Base-by-base conservation (phyloP, 257 asterid genomes). In the Solanum etuberosum region DNA sequence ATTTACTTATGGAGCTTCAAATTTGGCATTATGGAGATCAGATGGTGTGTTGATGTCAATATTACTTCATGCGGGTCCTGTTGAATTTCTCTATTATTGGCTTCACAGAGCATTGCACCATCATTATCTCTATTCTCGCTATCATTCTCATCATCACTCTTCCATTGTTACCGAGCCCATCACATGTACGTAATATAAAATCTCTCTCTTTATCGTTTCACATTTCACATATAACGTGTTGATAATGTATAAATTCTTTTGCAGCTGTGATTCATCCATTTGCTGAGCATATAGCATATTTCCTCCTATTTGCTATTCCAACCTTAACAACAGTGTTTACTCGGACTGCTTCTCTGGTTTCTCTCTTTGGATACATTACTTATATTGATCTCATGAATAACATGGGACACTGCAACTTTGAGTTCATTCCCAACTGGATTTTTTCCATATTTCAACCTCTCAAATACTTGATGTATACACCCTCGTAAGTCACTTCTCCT, bases 211-310 rank as follows among this genome's bases (percentile, higher is more conserved):
- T 11, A 42, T 15, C 48, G 48, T 42, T 42, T 42, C 37, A 1
- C 38, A 8, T 35, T 35, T 35, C 2, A 46, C 16, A 61, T 23
- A 48, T 13, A 48, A 15, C 21, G 63, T 63, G 15, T 48, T 48
- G 57, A 48, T 15, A 48, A 34, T 46, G 27, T 37, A 13, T 43
- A 27, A 43, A 81, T 40, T 83, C 16, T 82, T 83, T 83, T 42
- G 57, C 96, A 96, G 99, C 99, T 38, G 99, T 96, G 72, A 89
- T 94, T 57, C 99, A 96, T 92, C 99, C 99, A 40, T 96, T 96
- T 73, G 99, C 95, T 61, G 99, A 96, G 92, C 98, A 94, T 85
- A 90, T 95, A 77, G 91, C 96, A 11, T 96, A 96, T 81, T 96
- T 91, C 86, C 1, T 35, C 35, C 95, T 96, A 3, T 96, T 96